Percentiles rank a stretch among this genome's conserved stretches.
These are phyloP conservation scores for Tylopilus intermedius DNA, from an alignment of 768 basidiomycete species.

Conservation along the genomic window DNA sequence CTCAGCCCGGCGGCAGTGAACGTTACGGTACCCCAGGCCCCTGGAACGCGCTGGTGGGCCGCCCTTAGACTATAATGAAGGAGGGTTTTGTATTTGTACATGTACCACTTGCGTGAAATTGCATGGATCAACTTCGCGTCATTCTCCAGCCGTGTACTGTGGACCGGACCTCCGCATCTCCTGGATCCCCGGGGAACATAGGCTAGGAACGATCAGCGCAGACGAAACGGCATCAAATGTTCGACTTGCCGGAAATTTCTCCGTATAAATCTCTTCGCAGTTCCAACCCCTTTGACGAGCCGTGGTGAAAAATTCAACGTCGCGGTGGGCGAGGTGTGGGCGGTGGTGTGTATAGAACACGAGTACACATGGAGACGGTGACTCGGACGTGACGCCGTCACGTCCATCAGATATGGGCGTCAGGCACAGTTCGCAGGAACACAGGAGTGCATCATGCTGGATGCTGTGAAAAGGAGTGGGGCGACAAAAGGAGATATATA, in stretches of 20 bases:
- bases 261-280: conserved; percentile 63
- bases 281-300: conserved; percentile 63
- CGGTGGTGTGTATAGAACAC: conserved; percentile 90
- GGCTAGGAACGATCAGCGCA: conserved; percentile 40
- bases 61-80: too few species aligned
- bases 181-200: conserved; percentile 88
- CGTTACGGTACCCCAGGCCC: too few species aligned
- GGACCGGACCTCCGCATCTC: conserved; percentile 68
- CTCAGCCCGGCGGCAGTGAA: too few species aligned
- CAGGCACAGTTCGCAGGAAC: conserved; percentile 55
- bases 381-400: conserved; percentile 10
- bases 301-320: conserved; percentile 75
- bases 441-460: conserved; percentile 78
- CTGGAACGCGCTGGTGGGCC: too few species aligned
- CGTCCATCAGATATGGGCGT: conserved; percentile 3
- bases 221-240: neutral
- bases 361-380: conserved; percentile 44
- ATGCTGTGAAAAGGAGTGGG: neutral
- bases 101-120: too few species aligned
- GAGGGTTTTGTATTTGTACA: too few species aligned
- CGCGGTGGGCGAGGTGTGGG: conserved; percentile 75
- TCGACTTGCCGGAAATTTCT: conserved; percentile 53
- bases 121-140: conserved; percentile 15
- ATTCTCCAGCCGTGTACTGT: conserved; percentile 85
- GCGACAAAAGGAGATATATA: conserved; percentile 24